Evolutionary conservation across 169 alveolate species (phyloP).

Genomic region (Plasmodium billcollinsi): DNA sequence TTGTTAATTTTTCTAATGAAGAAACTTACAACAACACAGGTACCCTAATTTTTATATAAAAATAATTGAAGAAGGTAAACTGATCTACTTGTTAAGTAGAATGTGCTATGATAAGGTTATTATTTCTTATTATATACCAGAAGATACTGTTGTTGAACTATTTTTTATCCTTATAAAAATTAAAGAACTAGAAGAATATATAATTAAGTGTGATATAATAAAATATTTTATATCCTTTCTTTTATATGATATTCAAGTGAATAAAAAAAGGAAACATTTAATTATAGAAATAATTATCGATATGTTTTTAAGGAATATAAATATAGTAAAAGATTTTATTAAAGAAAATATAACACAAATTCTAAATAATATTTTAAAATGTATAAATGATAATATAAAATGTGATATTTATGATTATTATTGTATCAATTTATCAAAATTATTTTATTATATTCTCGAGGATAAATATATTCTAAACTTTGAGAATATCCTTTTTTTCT

Average conservation of each 20-base stretch:
- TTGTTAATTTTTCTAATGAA: too few species aligned
- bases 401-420: conserved; percentile 11
- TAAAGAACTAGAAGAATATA: conserved; percentile 46
- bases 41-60: too few species aligned
- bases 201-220: conserved; percentile 36
- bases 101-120: too few species aligned
- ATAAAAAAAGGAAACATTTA: conserved; percentile 7
- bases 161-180: background rate
- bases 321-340: conserved; percentile 4
- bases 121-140: too few species aligned
- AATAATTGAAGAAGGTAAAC: too few species aligned
- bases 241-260: background rate
- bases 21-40: too few species aligned
- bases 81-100: too few species aligned
- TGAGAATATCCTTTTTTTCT: too few species aligned
- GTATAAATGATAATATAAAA: conserved; percentile 12
- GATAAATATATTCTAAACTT: background rate
- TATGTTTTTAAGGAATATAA: conserved; percentile 2
- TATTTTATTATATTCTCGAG: conserved; percentile 39
- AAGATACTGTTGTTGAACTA: too few species aligned
- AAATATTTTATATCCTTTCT: conserved; percentile 7
- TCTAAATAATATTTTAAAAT: conserved; percentile 29
- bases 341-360: background rate
- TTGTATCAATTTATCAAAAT: conserved; percentile 34
- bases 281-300: conserved; percentile 32